Evolutionary conservation across 805 yeast genomes (phyloP), one percentile per base, ranked within the genome.

Genomic region (Nakazawaea ambrosiae): DNA sequence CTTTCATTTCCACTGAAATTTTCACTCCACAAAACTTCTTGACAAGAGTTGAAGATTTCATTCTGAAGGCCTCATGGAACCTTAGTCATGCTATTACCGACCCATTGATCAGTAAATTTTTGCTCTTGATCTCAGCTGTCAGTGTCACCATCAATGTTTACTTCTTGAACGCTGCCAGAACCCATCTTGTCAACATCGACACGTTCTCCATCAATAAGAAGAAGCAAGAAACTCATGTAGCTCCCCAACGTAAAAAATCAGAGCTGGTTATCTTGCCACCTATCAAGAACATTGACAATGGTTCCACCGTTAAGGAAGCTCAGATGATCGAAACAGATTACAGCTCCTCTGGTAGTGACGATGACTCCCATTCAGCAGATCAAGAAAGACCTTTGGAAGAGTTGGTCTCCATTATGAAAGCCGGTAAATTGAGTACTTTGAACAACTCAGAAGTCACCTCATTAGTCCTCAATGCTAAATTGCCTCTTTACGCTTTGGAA

Each of bases 401-500:
- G 43, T 68, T 86, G 41, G 65, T 69, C 33, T 67, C 69, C 19
- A 54, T 76, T 14, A 57, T 83, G 66, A 79, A 85, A 53, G 77
- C 73, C 1, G 97, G 97, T 15, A 66, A 76, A 18, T 73, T 86
- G 31, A 70, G 73, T 47, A 66, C 73, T 20, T 71, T 92, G 46
- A 63, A 62, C 39, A 74, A 92, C 57, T 79, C 73, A 32, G 96
- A 92, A 61, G 75, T 92, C 45, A 71, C 81, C 2, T 58, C 73
- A 2, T 71, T 92, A 40, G 89, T 81, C 25, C 68, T 75, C 9
- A 61, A 70, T 3, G 94, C 95, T 25, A 84, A 84, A 53, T 63
- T 92, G 44, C 97, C 98, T 25, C 64, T 92, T 39, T 92, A 92
- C 57, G 96, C 97, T 0, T 71, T 92, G 45, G 99, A 92, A 58